Percentiles rank a stretch among this genome's conserved stretches.
Evolutionary conservation across 495 filamentous ascomycete genomes (phyloP).

Genomic region (Talaromyces thailandensis): DNA sequence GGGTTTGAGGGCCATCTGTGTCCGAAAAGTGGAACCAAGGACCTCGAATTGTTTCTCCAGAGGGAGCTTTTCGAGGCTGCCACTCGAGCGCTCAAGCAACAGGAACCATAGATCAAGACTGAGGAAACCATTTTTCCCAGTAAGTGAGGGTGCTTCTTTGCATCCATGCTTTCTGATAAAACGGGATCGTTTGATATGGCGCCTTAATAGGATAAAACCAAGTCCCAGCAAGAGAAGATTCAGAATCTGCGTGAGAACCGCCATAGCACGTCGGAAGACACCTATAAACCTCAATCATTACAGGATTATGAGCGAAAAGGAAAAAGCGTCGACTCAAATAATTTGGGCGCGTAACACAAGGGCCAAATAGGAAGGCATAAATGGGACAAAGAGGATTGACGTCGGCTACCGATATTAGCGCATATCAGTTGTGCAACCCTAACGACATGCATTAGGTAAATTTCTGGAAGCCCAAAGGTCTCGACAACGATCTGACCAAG

Average conservation of each 20-base stretch:
- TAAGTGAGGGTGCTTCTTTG: neutral
- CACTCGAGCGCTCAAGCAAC: neutral
- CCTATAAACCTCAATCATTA: neutral
- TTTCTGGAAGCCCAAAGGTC: neutral
- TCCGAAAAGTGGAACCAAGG: constrained; percentile 3
- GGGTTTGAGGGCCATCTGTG: neutral
- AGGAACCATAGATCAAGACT: neutral
- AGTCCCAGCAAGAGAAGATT: neutral
- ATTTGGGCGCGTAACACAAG: neutral
- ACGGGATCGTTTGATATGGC: neutral
- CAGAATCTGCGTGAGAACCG: neutral
- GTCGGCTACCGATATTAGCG: neutral
- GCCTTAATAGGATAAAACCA: neutral
- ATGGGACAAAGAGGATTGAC: neutral
- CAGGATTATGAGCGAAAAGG: too few species aligned
- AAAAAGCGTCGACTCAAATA: neutral
- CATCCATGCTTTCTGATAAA: constrained; percentile 3
- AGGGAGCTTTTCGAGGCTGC: neutral
- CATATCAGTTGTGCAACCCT: neutral
- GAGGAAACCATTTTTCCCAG: neutral
- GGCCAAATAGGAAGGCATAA: neutral
- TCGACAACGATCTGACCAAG: neutral
- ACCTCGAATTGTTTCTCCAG: constrained; percentile 1
- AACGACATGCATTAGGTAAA: neutral
- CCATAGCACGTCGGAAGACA: neutral